Percentiles rank a stretch among this genome's conserved stretches.
Conservation (phyloP, 2,329 filamentous ascomycete species). For the Colletotrichum sp. region DNA sequence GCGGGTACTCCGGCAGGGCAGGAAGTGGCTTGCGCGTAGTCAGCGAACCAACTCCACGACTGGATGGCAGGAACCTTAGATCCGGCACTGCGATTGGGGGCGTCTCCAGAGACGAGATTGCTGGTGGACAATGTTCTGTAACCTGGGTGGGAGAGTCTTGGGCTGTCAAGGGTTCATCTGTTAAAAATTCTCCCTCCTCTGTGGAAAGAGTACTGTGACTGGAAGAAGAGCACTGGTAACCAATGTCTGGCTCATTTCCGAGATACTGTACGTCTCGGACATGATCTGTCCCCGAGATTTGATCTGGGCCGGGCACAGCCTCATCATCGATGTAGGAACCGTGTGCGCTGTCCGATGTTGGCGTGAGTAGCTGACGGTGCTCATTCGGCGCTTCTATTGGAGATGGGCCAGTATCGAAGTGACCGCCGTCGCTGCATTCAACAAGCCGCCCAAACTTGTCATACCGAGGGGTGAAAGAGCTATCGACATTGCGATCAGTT, state of each 20-base stretch:
- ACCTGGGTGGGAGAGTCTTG: neutral
- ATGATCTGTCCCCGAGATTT: neutral
- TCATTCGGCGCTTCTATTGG: neutral
- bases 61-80: conserved; percentile 7
- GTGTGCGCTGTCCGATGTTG: neutral
- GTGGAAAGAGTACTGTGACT: neutral
- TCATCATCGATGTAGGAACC: neutral
- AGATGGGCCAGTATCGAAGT: neutral
- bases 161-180: neutral
- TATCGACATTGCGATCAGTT: neutral
- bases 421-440: neutral
- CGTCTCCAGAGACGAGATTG: neutral
- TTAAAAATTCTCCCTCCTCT: neutral
- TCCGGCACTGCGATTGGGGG: neutral
- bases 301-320: neutral
- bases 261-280: neutral
- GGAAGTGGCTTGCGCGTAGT: conserved; percentile 46
- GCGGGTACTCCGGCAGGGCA: conserved; percentile 41
- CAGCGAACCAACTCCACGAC: neutral
- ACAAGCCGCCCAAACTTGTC: neutral
- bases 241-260: neutral
- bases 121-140: neutral
- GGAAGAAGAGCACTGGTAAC: neutral
- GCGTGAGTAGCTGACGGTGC: neutral
- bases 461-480: neutral